These are phyloP conservation scores for Gamsiella multidivaricata DNA, from an alignment of 192 early-diverging fungal genomes.

Conservation along the genomic window DNA sequence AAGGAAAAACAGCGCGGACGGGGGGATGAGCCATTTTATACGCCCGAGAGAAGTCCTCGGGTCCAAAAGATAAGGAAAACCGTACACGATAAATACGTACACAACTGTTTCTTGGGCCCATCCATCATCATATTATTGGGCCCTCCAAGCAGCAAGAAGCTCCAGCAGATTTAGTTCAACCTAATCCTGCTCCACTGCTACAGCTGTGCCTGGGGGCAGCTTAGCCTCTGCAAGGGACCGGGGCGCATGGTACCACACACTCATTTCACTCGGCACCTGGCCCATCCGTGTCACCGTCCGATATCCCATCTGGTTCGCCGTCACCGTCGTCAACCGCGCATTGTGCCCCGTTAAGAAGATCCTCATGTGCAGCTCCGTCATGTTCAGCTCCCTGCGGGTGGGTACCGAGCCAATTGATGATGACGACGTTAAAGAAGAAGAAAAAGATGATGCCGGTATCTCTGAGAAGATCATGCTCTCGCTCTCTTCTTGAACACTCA, in stretches of 20 bases:
- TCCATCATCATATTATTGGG: too few relatives aligned
- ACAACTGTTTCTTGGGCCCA: too few relatives aligned
- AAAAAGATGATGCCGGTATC: background rate
- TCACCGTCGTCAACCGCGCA: constrained; percentile 31
- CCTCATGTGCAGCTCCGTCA: constrained; percentile 39
- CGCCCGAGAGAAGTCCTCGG: too few relatives aligned
- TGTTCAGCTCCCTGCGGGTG: constrained; percentile 28
- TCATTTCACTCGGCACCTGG: constrained; percentile 23
- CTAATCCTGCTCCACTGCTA: too few relatives aligned
- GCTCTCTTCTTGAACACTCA: too few relatives aligned
- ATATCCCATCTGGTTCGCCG: constrained; percentile 37
- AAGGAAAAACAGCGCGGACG: background rate
- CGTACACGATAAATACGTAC: too few relatives aligned
- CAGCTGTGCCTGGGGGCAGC: constrained; percentile 2
- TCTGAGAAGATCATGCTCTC: too few relatives aligned
- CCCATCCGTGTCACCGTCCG: constrained; percentile 31
- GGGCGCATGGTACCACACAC: constrained; percentile 44
- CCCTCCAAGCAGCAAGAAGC: too few relatives aligned
- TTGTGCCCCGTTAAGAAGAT: constrained; percentile 36
- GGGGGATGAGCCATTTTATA: background rate
- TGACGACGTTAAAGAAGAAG: background rate
- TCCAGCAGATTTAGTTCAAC: too few relatives aligned
- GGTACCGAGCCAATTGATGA: background rate
- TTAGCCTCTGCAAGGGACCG: constrained; percentile 47
- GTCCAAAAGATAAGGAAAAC: too few relatives aligned